These are phyloP conservation scores for Cladosporium oxysporum DNA, from an alignment of 2,329 filamentous ascomycete species.

Conservation along the genomic window DNA sequence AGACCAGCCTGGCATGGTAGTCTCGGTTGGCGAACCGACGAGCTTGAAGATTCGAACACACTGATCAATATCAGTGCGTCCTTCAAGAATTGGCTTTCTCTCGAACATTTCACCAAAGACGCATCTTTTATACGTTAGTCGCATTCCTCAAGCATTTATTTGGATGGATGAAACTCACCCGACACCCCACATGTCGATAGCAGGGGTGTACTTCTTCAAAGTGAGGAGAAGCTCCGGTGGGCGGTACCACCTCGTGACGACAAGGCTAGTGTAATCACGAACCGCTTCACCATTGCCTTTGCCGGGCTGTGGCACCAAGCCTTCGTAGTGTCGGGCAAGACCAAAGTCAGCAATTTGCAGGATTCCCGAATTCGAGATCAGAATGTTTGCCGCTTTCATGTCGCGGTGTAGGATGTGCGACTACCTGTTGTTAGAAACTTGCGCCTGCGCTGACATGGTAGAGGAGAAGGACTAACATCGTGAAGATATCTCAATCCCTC, in stretches of 20 bases:
- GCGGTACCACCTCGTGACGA: conserved; percentile 96
- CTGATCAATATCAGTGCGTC: conserved; percentile 85
- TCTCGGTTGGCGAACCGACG: conserved; percentile 84
- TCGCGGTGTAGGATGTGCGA: conserved; percentile 86
- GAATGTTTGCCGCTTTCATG: conserved; percentile 97
- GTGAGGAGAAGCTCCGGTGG: conserved; percentile 90
- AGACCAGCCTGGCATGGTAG: conserved; percentile 91
- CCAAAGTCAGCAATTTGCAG: conserved; percentile 98
- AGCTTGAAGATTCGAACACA: conserved; percentile 92
- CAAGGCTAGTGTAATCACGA: conserved; percentile 92
- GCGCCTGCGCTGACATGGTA: not conserved
- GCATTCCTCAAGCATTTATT: not conserved
- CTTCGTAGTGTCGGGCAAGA: conserved; percentile 89
- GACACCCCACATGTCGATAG: conserved; percentile 97
- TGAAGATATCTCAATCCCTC: conserved; percentile 90
- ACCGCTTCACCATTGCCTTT: conserved; percentile 79
- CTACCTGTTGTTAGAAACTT: conserved; percentile 21
- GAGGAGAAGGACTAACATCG: conserved; percentile 52
- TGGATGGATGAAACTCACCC: conserved; percentile 55
- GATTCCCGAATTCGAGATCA: conserved; percentile 92
- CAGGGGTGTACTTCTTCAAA: conserved; percentile 88
- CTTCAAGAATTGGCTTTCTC: conserved; percentile 87
- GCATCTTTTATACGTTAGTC: conserved; percentile 60
- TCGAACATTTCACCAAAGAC: conserved; percentile 98
- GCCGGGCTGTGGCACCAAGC: conserved; percentile 73